Evolutionary conservation across 169 alveolate species (phyloP), one percentile per base, ranked within the genome.

Genomic region (Ichthyophthirius multifiliis): DNA sequence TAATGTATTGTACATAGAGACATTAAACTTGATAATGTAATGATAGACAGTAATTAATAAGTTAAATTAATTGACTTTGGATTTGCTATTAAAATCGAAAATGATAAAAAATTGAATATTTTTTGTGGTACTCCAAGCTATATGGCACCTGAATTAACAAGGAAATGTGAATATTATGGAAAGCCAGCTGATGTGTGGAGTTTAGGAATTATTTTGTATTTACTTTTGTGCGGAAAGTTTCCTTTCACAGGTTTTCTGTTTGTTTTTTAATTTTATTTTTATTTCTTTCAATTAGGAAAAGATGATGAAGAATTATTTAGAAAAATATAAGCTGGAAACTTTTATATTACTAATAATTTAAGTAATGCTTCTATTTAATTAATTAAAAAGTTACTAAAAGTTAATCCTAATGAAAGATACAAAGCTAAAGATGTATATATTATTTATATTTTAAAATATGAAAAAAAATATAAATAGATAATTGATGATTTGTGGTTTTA

Each of bases 61-160:
- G 18, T 89, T 6, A 85, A 85, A 63, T 44, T 89, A n/a, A 89
- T 89, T 9, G 94, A 89, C 45, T 90, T 90, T 65, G 95, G 95
- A 12, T 89, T 89, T 46, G 43, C 85, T 12, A 74, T 79, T 16
- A 43, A 74, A 46, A 74, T 88, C 7, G 86, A 91, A 3, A 90
- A 74, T n/a, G 43, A 86, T 23, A 35, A 65, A 65, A 83, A 85
- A 76, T 15, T 63, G 0, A 83, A 45, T 7, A 71, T 82, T 46
- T 87, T 76, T 48, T 87, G 92, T 64, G 90, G 91, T 34, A 89
- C 92, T 46, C 91, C 92, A 10, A 83, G 89, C 39, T 91, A 91
- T 62, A 91, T 91, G 95, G 91, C 95, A 6, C 95, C 95, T 12
- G 95, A 91, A 89, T 81, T 91, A 1, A 91, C 85, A 7, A 74